These are phyloP conservation scores for Colletotrichum eremochloae DNA, from an alignment of 2,329 filamentous ascomycete genomes.

Conservation along the genomic window DNA sequence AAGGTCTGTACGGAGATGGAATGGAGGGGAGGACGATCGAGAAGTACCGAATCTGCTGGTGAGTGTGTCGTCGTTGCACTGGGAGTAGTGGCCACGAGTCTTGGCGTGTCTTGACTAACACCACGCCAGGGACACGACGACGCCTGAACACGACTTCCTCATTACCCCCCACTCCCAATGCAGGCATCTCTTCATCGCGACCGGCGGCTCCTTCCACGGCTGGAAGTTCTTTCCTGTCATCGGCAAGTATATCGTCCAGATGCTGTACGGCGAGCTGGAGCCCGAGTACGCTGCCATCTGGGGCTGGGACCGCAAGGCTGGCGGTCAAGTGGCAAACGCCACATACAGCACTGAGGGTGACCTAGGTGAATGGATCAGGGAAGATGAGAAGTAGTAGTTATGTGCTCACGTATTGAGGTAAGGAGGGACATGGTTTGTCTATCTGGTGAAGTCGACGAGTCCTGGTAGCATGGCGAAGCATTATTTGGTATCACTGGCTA, in stretches of 20 bases:
- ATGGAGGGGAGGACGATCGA: slow-evolving; percentile 56
- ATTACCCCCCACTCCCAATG: slow-evolving; percentile 66
- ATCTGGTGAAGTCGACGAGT: background rate
- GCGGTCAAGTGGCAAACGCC: slow-evolving; percentile 56
- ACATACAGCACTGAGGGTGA: slow-evolving; percentile 58
- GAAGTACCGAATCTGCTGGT: slow-evolving; percentile 62
- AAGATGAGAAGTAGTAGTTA: background rate
- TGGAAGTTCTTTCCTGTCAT: slow-evolving; percentile 76
- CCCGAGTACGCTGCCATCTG: slow-evolving; percentile 56
- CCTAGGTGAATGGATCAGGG: slow-evolving; percentile 51
- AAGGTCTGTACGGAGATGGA: slow-evolving; percentile 58
- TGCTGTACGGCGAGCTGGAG: slow-evolving; percentile 58
- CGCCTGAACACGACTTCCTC: slow-evolving; percentile 73
- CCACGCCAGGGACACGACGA: slow-evolving; percentile 68
- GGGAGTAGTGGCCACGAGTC: background rate
- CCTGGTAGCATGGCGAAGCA: background rate
- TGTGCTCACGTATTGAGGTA: background rate
- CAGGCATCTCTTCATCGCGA: slow-evolving; percentile 69
- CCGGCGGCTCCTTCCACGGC: slow-evolving; percentile 73
- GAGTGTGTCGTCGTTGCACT: slow-evolving; percentile 41
- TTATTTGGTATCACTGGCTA: slow-evolving; percentile 15
- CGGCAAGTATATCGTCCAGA: slow-evolving; percentile 69
- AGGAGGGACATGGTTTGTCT: background rate
- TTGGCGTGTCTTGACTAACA: background rate
- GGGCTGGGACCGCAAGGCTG: slow-evolving; percentile 61